These are phyloP conservation scores for Solanum piurae DNA, from an alignment of 257 asterid species.

Conservation along the genomic window DNA sequence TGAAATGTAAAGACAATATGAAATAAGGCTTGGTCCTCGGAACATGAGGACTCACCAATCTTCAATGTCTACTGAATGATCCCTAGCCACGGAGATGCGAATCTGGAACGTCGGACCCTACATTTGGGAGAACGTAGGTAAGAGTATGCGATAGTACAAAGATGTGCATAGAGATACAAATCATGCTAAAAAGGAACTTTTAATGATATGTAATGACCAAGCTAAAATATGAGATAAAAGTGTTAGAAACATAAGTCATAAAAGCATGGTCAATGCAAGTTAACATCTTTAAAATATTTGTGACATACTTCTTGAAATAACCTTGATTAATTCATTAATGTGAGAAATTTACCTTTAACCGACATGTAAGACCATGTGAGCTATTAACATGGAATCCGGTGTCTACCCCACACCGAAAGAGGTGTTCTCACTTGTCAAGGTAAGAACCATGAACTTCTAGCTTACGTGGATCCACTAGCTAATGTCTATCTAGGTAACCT, in stretches of 20 bases:
- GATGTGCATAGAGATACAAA: neutral
- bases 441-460: neutral
- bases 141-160: neutral
- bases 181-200: neutral
- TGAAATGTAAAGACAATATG: neutral
- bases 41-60: neutral
- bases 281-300: neutral
- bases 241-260: neutral
- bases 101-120: neutral
- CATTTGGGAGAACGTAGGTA: neutral
- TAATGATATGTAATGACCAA: neutral
- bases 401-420: neutral
- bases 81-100: neutral
- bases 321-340: neutral
- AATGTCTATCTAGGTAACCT: neutral
- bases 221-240: neutral
- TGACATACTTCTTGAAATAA: neutral
- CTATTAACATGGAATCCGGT: neutral
- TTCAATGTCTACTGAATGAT: neutral
- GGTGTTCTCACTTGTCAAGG: neutral
- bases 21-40: neutral
- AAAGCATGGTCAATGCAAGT: neutral
- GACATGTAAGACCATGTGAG: neutral
- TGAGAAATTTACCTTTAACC: neutral
- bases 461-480: neutral